A percentile compares a stretch with the other conserved stretches of the same genome.
Evolutionary conservation across 257 asterid species (phyloP).

Genomic region (Nicotiana otophora): DNA sequence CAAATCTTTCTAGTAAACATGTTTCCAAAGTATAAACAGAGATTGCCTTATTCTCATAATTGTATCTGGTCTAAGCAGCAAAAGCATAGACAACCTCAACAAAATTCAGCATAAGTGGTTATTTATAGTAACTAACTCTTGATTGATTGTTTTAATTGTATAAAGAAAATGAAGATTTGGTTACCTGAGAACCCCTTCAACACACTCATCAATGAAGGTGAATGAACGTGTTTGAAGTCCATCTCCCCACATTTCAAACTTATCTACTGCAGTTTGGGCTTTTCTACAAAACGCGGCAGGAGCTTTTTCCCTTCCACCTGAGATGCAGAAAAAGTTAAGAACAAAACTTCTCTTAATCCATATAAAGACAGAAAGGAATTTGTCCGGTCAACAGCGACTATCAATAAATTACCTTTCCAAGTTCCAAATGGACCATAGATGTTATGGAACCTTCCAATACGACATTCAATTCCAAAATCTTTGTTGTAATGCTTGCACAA

Average conservation of each 20-base stretch:
- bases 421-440: conserved; percentile 96
- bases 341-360: neutral
- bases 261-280: conserved; percentile 64
- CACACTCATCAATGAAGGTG: conserved; percentile 43
- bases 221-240: conserved; percentile 40
- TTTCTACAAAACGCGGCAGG: conserved; percentile 96
- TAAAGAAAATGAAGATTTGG: neutral
- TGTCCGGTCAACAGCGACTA: neutral
- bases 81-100: neutral
- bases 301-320: conserved; percentile 93
- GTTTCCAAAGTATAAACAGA: neutral
- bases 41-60: neutral
- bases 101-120: neutral
- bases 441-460: conserved; percentile 91
- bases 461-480: conserved; percentile 91
- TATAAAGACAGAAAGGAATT: neutral
- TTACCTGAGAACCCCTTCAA: conserved; percentile 41
- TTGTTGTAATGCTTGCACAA: conserved; percentile 86
- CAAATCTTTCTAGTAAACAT: neutral
- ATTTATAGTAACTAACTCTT: neutral
- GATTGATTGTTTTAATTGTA: neutral
- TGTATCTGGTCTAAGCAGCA: neutral
- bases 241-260: conserved; percentile 82
- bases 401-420: conserved; percentile 62
- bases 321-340: neutral